A percentile compares a stretch with the other conserved stretches of the same genome.
phyloP scores from a whole-genome alignment of 2,329 filamentous ascomycete species.

The Geoglossum cookeanum region DNA sequence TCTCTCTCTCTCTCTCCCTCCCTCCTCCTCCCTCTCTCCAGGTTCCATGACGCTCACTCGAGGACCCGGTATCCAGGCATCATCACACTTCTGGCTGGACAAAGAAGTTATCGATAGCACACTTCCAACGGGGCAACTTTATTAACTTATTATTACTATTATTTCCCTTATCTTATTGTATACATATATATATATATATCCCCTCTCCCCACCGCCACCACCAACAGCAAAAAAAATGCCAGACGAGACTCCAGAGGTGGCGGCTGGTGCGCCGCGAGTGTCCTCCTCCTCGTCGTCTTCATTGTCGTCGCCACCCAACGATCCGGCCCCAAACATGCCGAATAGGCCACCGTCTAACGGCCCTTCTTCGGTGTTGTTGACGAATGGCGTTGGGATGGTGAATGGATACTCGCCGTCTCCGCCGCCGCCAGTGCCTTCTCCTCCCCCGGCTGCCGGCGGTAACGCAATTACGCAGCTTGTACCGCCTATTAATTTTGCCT shows the following conservation, averaged over 20 bases:
- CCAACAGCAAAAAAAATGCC: background rate
- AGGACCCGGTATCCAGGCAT: no score
- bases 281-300: no score
- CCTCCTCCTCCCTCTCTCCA: no score
- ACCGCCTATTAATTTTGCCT: constrained; percentile 14
- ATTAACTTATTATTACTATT: no score
- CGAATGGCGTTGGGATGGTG: background rate
- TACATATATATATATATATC: background rate
- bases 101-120: no score
- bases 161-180: no score
- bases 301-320: background rate
- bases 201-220: background rate
- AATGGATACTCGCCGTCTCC: background rate
- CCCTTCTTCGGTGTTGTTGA: background rate
- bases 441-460: background rate
- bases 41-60: no score
- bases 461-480: constrained; percentile 11
- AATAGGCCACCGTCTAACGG: background rate
- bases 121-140: no score
- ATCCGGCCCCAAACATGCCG: background rate
- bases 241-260: background rate
- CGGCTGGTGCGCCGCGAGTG: background rate
- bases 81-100: no score
- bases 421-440: background rate
- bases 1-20: no score